phyloP scores from a whole-genome alignment of 352 stramenopile species.

The Aphanomyces euteiches region DNA sequence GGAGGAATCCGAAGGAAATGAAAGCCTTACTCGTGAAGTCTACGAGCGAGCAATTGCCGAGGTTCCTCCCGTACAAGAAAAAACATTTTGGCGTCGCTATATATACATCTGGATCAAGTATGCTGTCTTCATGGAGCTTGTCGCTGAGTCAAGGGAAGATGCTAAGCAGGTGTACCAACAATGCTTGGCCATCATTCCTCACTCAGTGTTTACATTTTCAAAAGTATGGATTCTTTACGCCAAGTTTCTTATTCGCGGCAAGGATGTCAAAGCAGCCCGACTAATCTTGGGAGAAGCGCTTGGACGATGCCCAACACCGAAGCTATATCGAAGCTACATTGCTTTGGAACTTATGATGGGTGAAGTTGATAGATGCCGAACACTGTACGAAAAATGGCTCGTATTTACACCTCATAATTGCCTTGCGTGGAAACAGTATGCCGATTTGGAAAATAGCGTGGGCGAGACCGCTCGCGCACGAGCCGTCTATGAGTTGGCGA shows the following conservation, averaged over 20 bases:
- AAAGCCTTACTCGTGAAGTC: constrained; percentile 84
- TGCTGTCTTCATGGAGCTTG: constrained; percentile 96
- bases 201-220: constrained; percentile 96
- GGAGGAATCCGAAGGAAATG: constrained; percentile 87
- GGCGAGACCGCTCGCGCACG: constrained; percentile 91
- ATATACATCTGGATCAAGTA: constrained; percentile 99
- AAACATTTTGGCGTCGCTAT: constrained; percentile 98
- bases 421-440: constrained; percentile 94
- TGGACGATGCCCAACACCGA: constrained; percentile 90
- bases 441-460: constrained; percentile 93
- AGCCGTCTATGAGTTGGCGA: constrained; percentile 96
- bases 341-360: constrained; percentile 96
- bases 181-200: constrained; percentile 92
- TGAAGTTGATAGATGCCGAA: constrained; percentile 95
- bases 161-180: constrained; percentile 91
- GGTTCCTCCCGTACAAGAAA: constrained; percentile 92
- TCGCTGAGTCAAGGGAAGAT: constrained; percentile 56
- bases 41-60: constrained; percentile 95
- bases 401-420: constrained; percentile 87
- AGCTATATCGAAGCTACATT: constrained; percentile 92
- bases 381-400: constrained; percentile 84
- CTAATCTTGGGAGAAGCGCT: constrained; percentile 93
- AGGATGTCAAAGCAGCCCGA: constrained; percentile 88
- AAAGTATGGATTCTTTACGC: constrained; percentile 98
- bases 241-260: constrained; percentile 95